A percentile compares a stretch with the other conserved stretches of the same genome.
phyloP scores from a whole-genome alignment of 805 yeast species.

The Novakomyces olei region DNA sequence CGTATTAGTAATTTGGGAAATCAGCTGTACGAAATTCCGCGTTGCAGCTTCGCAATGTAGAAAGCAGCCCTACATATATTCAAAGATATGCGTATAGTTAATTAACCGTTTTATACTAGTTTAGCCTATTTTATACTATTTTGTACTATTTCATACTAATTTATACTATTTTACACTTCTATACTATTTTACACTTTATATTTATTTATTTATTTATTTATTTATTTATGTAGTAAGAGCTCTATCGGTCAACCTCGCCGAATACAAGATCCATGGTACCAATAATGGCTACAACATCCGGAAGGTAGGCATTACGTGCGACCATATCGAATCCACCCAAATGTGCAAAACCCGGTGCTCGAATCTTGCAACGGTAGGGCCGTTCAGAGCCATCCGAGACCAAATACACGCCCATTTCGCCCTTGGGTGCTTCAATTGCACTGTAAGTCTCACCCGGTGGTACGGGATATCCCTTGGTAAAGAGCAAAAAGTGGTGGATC shows the following conservation, averaged over 20 bases:
- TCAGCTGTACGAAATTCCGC: too few species aligned
- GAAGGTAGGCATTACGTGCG: conserved; percentile 65
- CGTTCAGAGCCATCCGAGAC: conserved; percentile 78
- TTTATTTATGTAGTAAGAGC: background rate
- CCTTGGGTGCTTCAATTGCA: conserved; percentile 85
- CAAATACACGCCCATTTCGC: conserved; percentile 80
- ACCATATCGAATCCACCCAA: conserved; percentile 74
- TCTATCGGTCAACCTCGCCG: conserved; percentile 86
- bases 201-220: background rate
- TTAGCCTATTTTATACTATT: too few species aligned
- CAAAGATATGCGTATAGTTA: too few species aligned
- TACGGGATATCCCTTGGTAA: conserved; percentile 72
- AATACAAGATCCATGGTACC: conserved; percentile 91
- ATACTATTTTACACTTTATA: background rate
- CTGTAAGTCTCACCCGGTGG: conserved; percentile 84
- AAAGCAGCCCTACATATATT: too few species aligned
- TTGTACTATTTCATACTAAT: too few species aligned
- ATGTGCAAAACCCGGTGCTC: conserved; percentile 89
- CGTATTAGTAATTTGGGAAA: too few species aligned
- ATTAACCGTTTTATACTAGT: too few species aligned
- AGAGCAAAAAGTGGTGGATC: conserved; percentile 70
- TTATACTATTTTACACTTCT: background rate
- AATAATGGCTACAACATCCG: conserved; percentile 81
- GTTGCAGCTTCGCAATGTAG: too few species aligned
- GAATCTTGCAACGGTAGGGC: conserved; percentile 77